phyloP scores from a whole-genome alignment of 2,329 filamentous ascomycete species.

The Leptographium radiaticola region DNA sequence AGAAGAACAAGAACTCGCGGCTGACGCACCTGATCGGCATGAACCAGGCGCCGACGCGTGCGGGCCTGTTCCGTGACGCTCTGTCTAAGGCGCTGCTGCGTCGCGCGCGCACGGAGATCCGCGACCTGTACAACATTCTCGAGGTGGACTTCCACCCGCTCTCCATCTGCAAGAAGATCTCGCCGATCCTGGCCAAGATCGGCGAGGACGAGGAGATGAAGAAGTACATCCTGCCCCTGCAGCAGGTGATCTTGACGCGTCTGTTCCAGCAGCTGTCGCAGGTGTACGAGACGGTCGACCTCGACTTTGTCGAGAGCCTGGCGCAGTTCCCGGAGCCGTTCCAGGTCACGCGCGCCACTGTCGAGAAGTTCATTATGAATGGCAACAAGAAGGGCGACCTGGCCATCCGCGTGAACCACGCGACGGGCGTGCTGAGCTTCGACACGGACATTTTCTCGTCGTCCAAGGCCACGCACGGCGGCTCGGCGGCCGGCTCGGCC shows the following conservation, averaged over 20 bases:
- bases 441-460: conserved; percentile 98
- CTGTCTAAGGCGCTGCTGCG: conserved; percentile 89
- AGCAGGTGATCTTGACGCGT: conserved; percentile 96
- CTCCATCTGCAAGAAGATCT: conserved; percentile 98
- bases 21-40: conserved; percentile 94
- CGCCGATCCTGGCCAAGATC: conserved; percentile 87
- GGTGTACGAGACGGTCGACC: conserved; percentile 95
- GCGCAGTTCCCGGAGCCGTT: conserved; percentile 95
- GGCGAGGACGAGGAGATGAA: conserved; percentile 91
- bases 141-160: conserved; percentile 98
- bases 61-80: conserved; percentile 87
- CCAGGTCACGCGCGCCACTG: conserved; percentile 77
- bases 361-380: conserved; percentile 99
- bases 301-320: conserved; percentile 84
- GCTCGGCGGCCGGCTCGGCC: conserved; percentile 73
- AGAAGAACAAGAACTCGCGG: conserved; percentile 97
- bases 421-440: conserved; percentile 88
- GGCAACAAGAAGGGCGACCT: conserved; percentile 99
- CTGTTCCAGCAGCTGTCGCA: conserved; percentile 98
- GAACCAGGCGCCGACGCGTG: conserved; percentile 76
- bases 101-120: conserved; percentile 85
- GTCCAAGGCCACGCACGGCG: conserved; percentile 78
- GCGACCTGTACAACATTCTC: conserved; percentile 94
- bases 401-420: conserved; percentile 90
- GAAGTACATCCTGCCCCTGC: conserved; percentile 87